Percentiles rank a stretch among this genome's conserved stretches.
These are phyloP conservation scores for Globisporangium polare DNA, from an alignment of 352 stramenopile species.

Conservation along the genomic window DNA sequence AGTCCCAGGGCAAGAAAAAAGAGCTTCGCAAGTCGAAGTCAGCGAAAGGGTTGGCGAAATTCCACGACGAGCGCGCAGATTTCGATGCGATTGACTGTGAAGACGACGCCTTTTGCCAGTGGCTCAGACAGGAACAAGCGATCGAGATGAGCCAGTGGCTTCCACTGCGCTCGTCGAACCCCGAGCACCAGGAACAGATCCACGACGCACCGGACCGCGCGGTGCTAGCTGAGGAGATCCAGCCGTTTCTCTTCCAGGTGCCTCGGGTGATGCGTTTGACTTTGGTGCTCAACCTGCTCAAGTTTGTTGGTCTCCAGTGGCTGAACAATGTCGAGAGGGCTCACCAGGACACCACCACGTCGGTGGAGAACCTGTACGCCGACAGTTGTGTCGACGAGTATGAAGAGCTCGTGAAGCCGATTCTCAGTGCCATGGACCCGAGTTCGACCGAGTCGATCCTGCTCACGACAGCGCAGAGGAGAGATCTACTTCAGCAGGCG, in stretches of 20 bases:
- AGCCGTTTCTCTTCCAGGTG: constrained; percentile 72
- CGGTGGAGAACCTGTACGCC: constrained; percentile 23
- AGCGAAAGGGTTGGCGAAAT: constrained; percentile 18
- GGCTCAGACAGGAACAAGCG: constrained; percentile 40
- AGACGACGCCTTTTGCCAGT: constrained; percentile 41
- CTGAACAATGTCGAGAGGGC: constrained; percentile 1
- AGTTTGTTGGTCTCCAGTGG: constrained; percentile 40
- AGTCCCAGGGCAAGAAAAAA: constrained; percentile 23
- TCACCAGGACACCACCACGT: background rate
- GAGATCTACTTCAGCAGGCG: constrained; percentile 20
- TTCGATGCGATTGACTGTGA: constrained; percentile 22
- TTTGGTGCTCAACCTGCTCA: constrained; percentile 38
- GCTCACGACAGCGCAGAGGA: constrained; percentile 24
- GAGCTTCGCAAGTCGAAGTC: constrained; percentile 25
- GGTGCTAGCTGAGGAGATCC: constrained; percentile 66
- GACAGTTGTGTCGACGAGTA: constrained; percentile 33
- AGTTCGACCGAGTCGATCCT: constrained; percentile 19
- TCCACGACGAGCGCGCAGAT: constrained; percentile 58
- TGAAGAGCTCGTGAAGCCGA: constrained; percentile 29
- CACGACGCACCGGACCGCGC: constrained; percentile 59
- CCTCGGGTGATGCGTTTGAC: constrained; percentile 24
- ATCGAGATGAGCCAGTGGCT: constrained; percentile 47
- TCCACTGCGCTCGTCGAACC: constrained; percentile 41
- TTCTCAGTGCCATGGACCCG: constrained; percentile 40
- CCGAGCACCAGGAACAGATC: constrained; percentile 45